Base-by-base conservation (phyloP, 345 rosid species). In the Theobroma cacao region DNA sequence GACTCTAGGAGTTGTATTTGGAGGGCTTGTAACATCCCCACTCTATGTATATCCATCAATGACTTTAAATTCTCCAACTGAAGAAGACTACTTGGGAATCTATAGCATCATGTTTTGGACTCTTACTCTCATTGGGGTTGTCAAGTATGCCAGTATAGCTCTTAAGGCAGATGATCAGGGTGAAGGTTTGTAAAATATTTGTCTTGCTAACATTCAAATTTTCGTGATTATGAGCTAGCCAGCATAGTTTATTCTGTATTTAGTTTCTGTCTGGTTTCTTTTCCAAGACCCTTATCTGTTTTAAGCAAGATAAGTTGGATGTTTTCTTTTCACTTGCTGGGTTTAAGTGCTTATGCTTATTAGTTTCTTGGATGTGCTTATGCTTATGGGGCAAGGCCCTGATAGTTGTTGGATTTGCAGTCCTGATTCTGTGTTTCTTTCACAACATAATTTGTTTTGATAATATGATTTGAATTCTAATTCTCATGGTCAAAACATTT, bases 21-120 rank as follows among this genome's bases (percentile, higher is more conserved):
- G 95, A 60, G 92, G 93, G n/a, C 86, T 91, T 13, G 96, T 90
- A 20, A 91, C 93, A 28, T 91, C 93, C 7, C 92, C 96, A 7
- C 66, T 87, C 1, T 91, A 91, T 47, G 92, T 90, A 15, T 90
- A 90, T 41, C 93, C 92, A 8, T 90, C 91, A 52, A 88, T 91
- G 91, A 90, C 80, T 0, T 75, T 91, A 67, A 87, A 74, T 36
- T 87, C 90, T 72, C 91, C 93, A 1, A 88, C 90, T 0, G 90
- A 90, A 75, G 86, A 85, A 26, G 92, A 88, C 75, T 91, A 87
- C 75, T 82, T 88, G 79, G 95, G 92, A n/a, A 84, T 90, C 18
- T 90, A 78, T 79, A 84, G 89, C 66, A 89, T 91, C 78, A 90
- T 91, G 88, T 88, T 90, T 74, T 91, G 91, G 92, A 88, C 93